phyloP scores from a whole-genome alignment of 192 early-diverging fungal species.

The Backusella tuberculispora region DNA sequence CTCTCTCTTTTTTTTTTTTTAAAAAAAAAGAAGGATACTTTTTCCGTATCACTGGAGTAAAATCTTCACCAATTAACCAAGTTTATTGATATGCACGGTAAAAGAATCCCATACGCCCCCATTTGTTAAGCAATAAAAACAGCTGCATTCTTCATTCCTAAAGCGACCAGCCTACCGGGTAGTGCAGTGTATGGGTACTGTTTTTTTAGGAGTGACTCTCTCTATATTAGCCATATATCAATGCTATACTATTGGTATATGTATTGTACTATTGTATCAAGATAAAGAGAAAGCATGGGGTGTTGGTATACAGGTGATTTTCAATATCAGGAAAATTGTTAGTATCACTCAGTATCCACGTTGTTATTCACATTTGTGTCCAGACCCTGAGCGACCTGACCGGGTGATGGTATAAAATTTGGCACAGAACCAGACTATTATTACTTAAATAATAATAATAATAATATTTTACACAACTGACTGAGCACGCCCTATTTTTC shows the following conservation, averaged over 20 bases:
- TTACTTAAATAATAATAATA: background rate
- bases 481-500: background rate
- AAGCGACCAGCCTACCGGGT: background rate
- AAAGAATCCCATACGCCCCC: background rate
- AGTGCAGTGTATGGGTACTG: background rate
- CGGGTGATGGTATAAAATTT: slow-evolving; percentile 8
- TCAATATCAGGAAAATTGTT: background rate
- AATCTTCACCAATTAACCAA: too few relatives aligned
- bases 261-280: background rate
- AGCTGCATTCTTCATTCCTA: slow-evolving; percentile 16
- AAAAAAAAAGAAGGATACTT: too few relatives aligned
- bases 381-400: slow-evolving; percentile 1
- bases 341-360: background rate
- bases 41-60: too few relatives aligned
- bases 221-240: background rate
- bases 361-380: slow-evolving; percentile 12
- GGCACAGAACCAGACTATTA: background rate
- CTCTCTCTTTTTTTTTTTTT: too few relatives aligned
- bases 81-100: background rate
- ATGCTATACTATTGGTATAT: background rate
- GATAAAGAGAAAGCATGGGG: background rate
- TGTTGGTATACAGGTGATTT: background rate
- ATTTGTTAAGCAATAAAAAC: background rate
- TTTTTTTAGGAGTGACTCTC: background rate
- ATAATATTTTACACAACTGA: background rate